Percentiles rank a stretch among this genome's conserved stretches.
Conservation (phyloP, 1,139 yeast genomes). For the Magnusiomyces magnusii region DNA sequence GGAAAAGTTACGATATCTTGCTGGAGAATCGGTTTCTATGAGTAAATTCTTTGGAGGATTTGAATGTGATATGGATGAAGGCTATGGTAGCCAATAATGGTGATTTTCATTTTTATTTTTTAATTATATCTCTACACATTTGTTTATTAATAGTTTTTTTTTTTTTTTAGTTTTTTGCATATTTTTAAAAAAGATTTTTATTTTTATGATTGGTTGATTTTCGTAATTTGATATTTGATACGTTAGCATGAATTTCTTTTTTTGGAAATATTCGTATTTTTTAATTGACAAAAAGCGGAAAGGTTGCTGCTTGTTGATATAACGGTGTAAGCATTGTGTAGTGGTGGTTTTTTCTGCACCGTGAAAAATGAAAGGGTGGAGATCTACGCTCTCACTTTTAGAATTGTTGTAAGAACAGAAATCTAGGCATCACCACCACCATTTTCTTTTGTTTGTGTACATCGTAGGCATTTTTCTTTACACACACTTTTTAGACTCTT, state of each 20-base stretch:
- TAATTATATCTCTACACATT: background rate
- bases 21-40: conserved; percentile 30
- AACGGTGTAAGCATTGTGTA: background rate
- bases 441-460: no score
- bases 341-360: background rate
- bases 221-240: background rate
- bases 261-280: no score
- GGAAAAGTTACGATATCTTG: conserved; percentile 28
- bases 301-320: background rate
- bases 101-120: background rate
- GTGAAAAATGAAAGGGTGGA: background rate
- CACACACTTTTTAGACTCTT: no score
- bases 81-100: conserved; percentile 21
- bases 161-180: background rate
- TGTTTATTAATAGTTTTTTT: background rate
- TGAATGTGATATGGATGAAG: conserved; percentile 24
- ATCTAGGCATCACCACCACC: background rate
- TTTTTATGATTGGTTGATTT: background rate
- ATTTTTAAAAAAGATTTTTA: background rate
- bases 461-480: no score
- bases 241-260: background rate
- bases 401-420: no score
- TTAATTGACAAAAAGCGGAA: no score
- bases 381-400: no score
- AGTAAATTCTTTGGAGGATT: conserved; percentile 29